Evolutionary conservation across 1,284 basidiomycete genomes (phyloP), one percentile per base, ranked within the genome.

Genomic region (Trametes pubescens): DNA sequence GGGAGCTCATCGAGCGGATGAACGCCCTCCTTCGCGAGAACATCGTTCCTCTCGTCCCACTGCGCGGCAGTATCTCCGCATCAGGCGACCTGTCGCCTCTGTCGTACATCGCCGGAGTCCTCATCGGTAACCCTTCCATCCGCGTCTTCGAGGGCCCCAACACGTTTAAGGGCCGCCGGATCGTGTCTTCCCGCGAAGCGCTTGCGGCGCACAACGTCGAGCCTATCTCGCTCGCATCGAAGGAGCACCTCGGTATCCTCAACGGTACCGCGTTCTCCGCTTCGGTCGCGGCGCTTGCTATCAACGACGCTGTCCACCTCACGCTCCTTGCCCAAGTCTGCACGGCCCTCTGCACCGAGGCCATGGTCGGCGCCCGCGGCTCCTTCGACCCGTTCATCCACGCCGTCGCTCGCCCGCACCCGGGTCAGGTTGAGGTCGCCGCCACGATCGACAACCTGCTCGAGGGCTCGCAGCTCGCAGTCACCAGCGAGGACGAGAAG

Each of bases 261-360:
- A 95, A 94, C 75, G 93, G 92, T 52, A 94, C 93, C 0, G 93
- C 94, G 1, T 95, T 95, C 77, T 92, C 91, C 38, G 83, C 82
- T 8, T 78, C 76, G 4, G 83, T 91, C 22, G 86, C 84, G 4
- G 80, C 87, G 22, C 80, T 92, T 22, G 89, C 86, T 14, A 78
- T 93, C 38, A 85, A 90, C 72, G 92, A 94, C 61, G 87, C 92
- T 5, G 84, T 89, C 44, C 88, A 91, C 68, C 80, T 95, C 34
- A 85, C 87, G 2, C 76, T 93, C 32, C 81, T 95, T 26, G 83
- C 89, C 11, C 86, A 94, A 80, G 86, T 91, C 9, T 86, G 88
- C 70, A 96, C 94, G 0, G 93, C 94, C 1, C 86, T 96, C 83
- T 92, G 93, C 18, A 88, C 89, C 13, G 94, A 96, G 73, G 94